Percentiles rank a stretch among this genome's conserved stretches.
Conservation (phyloP, 495 filamentous ascomycete genomes). For the Tuber magnatum region DNA sequence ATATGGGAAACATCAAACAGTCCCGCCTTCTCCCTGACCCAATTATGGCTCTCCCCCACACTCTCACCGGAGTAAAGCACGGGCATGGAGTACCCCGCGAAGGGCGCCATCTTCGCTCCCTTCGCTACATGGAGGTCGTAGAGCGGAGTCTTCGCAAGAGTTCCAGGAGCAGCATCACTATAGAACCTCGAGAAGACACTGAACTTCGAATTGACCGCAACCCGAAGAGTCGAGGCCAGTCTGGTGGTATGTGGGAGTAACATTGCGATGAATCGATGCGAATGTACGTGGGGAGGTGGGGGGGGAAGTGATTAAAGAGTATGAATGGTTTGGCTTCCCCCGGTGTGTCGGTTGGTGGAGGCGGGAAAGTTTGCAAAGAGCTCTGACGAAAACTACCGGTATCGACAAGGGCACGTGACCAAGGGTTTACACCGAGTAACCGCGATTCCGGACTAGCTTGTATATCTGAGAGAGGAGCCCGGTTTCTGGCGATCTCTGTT, state of each 20-base stretch:
- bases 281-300: not conserved
- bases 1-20: conserved; percentile 85
- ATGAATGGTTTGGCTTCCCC: not conserved
- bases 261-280: not conserved
- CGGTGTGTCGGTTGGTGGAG: not conserved
- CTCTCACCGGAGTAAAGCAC: conserved; percentile 71
- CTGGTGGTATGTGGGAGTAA: not conserved
- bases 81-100: conserved; percentile 89
- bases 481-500: not conserved
- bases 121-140: conserved; percentile 72
- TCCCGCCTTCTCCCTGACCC: conserved; percentile 77
- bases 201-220: not conserved
- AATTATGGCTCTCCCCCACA: conserved; percentile 72
- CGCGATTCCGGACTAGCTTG: not conserved
- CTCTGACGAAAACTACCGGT: not conserved
- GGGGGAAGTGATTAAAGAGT: not conserved
- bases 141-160: conserved; percentile 58
- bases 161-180: not conserved
- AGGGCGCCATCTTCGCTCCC: conserved; percentile 94
- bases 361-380: not conserved
- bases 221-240: not conserved
- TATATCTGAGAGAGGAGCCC: not conserved
- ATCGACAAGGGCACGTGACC: not conserved
- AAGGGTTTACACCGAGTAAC: not conserved
- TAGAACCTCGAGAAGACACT: not conserved